These are phyloP conservation scores for Thelonectria olida DNA, from an alignment of 2,329 filamentous ascomycete species.

Conservation along the genomic window DNA sequence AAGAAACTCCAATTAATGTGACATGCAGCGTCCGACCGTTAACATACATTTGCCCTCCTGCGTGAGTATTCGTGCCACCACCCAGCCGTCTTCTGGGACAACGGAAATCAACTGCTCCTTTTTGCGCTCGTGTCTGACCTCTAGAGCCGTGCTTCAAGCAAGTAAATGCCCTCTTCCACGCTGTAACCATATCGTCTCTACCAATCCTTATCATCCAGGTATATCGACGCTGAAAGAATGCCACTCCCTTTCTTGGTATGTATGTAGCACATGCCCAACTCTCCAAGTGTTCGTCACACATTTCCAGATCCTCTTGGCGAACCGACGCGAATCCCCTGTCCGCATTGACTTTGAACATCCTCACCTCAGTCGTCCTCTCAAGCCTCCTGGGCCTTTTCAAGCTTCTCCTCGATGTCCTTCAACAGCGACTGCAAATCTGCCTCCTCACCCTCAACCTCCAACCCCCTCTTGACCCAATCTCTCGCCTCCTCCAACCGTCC, in stretches of 20 bases:
- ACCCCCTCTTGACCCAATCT: constrained; percentile 77
- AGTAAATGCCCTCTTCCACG: not conserved
- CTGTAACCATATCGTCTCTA: not conserved
- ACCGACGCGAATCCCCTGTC: not conserved
- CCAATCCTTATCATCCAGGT: not conserved
- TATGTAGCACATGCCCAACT: not conserved
- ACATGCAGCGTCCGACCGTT: not conserved
- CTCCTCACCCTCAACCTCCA: constrained; percentile 85
- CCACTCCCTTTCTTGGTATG: not conserved
- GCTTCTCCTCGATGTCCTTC: constrained; percentile 66
- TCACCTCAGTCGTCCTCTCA: not conserved
- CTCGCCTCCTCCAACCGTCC: constrained; percentile 82
- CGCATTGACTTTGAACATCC: not conserved
- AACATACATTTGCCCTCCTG: not conserved
- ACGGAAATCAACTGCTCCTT: not conserved
- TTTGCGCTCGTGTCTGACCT: not conserved
- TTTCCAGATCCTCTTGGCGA: not conserved
- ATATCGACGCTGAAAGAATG: not conserved
- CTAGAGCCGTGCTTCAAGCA: not conserved
- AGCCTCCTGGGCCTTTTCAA: constrained; percentile 51
- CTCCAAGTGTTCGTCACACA: not conserved
- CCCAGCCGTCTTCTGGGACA: not conserved
- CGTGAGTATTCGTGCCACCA: not conserved
- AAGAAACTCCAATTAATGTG: not conserved
- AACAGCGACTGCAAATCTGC: constrained; percentile 70